A percentile compares a stretch with the other conserved stretches of the same genome.
Evolutionary conservation across 1,139 yeast genomes (phyloP).

Genomic region (Debaryomyces nepalensis): DNA sequence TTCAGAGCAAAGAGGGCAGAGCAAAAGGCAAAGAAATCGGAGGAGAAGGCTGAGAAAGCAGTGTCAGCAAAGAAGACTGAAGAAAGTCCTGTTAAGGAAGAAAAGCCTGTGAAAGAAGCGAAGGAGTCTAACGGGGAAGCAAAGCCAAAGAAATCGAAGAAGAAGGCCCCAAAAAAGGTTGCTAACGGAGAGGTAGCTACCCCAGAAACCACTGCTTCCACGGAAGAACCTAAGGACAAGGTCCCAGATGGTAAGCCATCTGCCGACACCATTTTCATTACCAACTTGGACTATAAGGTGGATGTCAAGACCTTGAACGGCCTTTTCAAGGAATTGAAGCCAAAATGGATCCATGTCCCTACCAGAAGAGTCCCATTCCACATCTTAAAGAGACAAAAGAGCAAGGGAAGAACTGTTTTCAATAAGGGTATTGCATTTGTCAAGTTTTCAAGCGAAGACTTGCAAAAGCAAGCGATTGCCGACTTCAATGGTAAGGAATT

Average conservation of each 20-base stretch:
- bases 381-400: constrained; percentile 43
- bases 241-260: constrained; percentile 61
- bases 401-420: constrained; percentile 45
- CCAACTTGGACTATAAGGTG: constrained; percentile 57
- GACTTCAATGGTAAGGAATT: constrained; percentile 56
- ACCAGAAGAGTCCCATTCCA: constrained; percentile 47
- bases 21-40: constrained; percentile 30
- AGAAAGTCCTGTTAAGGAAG: constrained; percentile 15
- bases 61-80: constrained; percentile 20
- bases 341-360: constrained; percentile 64
- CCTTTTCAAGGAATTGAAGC: constrained; percentile 51
- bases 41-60: constrained; percentile 23
- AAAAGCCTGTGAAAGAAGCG: constrained; percentile 12
- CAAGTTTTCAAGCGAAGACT: constrained; percentile 52
- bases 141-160: constrained; percentile 15
- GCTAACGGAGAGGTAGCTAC: constrained; percentile 16
- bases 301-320: constrained; percentile 48
- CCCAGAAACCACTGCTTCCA: constrained; percentile 14
- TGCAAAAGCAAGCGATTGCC: constrained; percentile 53
- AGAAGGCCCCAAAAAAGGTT: constrained; percentile 13
- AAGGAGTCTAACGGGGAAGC: constrained; percentile 18
- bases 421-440: constrained; percentile 71
- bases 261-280: constrained; percentile 58
- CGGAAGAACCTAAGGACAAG: constrained; percentile 23
- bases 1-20: constrained; percentile 41